Conservation (phyloP, 805 yeast genomes). For the Lachancea waltii region DNA sequence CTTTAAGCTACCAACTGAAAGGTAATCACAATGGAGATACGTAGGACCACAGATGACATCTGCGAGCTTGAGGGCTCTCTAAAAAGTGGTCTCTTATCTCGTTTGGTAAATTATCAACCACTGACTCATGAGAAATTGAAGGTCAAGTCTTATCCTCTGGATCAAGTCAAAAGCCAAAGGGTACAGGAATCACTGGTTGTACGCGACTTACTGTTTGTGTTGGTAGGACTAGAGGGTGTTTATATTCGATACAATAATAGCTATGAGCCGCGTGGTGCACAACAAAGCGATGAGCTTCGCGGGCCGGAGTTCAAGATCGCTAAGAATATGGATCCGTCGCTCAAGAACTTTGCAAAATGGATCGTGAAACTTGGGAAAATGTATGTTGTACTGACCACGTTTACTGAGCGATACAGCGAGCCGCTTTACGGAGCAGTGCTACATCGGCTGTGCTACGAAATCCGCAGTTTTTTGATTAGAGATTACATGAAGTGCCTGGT, state of each 20-base stretch:
- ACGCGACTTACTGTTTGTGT: slow-evolving; percentile 59
- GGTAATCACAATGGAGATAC: slow-evolving; percentile 8
- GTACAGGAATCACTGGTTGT: slow-evolving; percentile 70
- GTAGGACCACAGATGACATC: slow-evolving; percentile 2
- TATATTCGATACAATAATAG: slow-evolving; percentile 63
- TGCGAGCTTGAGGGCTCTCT: neutral
- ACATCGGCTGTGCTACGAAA: slow-evolving; percentile 62
- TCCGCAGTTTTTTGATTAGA: slow-evolving; percentile 40
- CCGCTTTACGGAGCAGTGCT: slow-evolving; percentile 61
- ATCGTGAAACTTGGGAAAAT: slow-evolving; percentile 57
- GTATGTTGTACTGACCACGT: slow-evolving; percentile 51
- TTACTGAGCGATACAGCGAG: slow-evolving; percentile 52
- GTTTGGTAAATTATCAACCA: slow-evolving; percentile 9
- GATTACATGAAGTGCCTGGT: slow-evolving; percentile 33
- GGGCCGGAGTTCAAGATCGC: slow-evolving; percentile 68
- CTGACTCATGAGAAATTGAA: slow-evolving; percentile 20
- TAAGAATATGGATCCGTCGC: slow-evolving; percentile 63
- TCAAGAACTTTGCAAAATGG: slow-evolving; percentile 61
- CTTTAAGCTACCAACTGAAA: too few relatives aligned
- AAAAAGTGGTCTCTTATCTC: slow-evolving; percentile 1
- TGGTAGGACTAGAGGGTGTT: slow-evolving; percentile 71
- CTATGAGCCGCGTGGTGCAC: slow-evolving; percentile 40
- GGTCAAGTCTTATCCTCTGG: slow-evolving; percentile 41
- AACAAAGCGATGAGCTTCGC: slow-evolving; percentile 12
- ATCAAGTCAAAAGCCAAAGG: slow-evolving; percentile 40